These are phyloP conservation scores for Fusarium fujikuroi DNA, from an alignment of 2,329 filamentous ascomycete species.

Conservation along the genomic window DNA sequence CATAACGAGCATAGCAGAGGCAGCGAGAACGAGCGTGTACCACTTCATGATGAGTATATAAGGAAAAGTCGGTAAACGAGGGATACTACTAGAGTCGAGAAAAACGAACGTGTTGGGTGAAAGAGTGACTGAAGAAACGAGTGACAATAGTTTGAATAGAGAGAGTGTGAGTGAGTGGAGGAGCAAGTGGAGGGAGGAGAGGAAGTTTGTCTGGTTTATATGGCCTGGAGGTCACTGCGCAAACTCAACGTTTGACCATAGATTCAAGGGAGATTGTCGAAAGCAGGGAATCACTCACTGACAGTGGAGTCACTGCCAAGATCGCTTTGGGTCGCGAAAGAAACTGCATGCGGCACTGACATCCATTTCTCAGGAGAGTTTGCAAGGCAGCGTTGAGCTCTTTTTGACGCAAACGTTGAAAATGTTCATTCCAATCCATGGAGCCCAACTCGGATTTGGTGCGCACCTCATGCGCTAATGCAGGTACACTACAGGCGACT, in stretches of 20 bases:
- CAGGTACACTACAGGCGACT: constrained; percentile 18
- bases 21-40: constrained; percentile 30
- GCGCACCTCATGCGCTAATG: constrained; percentile 16
- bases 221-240: background rate
- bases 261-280: background rate
- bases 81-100: background rate
- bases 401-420: background rate
- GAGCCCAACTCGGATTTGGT: background rate
- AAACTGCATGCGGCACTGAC: background rate
- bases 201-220: constrained; percentile 17
- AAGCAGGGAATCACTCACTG: background rate
- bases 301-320: constrained; percentile 13
- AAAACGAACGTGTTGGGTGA: background rate
- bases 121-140: constrained; percentile 5
- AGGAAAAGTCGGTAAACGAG: background rate
- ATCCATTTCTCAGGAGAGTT: background rate
- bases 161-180: background rate
- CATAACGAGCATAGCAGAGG: constrained; percentile 19
- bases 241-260: background rate
- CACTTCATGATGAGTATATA: constrained; percentile 36
- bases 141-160: constrained; percentile 5
- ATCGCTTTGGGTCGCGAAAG: background rate
- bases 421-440: constrained; percentile 2
- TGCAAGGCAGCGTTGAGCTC: background rate
- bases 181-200: background rate